Conservation (phyloP, 768 basidiomycete genomes). For the Daedaleopsis nitida region DNA sequence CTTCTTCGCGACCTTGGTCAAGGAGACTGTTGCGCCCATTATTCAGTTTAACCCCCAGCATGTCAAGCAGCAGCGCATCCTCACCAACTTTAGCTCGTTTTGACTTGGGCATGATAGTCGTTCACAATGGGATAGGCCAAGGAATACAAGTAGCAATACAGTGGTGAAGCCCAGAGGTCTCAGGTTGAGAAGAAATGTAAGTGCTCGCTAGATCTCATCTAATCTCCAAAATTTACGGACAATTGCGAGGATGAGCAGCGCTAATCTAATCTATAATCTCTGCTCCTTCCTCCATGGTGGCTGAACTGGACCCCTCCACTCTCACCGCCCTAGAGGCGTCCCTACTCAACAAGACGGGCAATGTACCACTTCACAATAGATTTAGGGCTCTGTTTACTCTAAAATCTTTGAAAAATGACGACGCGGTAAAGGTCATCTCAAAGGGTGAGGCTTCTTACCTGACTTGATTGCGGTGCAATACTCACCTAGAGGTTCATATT, state of each 20-base stretch:
- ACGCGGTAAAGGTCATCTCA: constrained; percentile 83
- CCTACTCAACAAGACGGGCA: constrained; percentile 76
- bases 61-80: constrained; percentile 27
- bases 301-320: constrained; percentile 39
- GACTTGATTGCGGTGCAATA: neutral
- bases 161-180: neutral
- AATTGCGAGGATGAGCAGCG: neutral
- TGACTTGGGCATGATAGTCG: constrained; percentile 75
- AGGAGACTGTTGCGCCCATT: constrained; percentile 59
- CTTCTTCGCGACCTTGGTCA: constrained; percentile 95
- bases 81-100: constrained; percentile 87
- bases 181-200: neutral
- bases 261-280: constrained; percentile 28
- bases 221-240: constrained; percentile 24
- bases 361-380: constrained; percentile 78
- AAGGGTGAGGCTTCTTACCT: constrained; percentile 55
- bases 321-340: constrained; percentile 70
- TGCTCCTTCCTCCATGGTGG: constrained; percentile 22
- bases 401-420: constrained; percentile 76
- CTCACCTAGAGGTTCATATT: neutral
- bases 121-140: neutral
- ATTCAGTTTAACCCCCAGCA: constrained; percentile 20
- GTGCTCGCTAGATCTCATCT: constrained; percentile 15
- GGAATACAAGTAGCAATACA: neutral
- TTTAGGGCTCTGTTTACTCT: constrained; percentile 93